Base-by-base conservation (phyloP, 495 filamentous ascomycete genomes). In the Penicillium mononematosum region DNA sequence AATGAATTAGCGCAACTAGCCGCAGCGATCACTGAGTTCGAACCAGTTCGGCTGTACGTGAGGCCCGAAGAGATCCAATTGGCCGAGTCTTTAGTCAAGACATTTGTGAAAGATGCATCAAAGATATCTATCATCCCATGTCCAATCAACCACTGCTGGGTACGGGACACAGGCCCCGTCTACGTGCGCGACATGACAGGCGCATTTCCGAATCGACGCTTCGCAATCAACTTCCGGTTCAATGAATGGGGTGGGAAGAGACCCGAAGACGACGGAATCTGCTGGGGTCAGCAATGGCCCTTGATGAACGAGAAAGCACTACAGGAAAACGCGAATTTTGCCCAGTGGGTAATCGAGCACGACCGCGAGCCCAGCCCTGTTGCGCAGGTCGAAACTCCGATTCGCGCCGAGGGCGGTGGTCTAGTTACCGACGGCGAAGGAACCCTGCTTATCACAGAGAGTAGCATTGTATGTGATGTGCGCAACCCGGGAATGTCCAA, bases 161-260 rank as follows among this genome's bases (percentile, higher is more conserved):
- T 69, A 0, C 64, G 66, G 39, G 66, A 67, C 46, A 67, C 64
- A 17, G 66, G 66, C 11, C 66, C 66, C 4, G 57, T 69, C 14
- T 69, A 69, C 20, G 55, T 69, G 20, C 64, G 56, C 42, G 57
- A 64, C 44, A 56, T 57, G 11, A 64, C 55, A 17, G 66, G 61
- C 4, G 4, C 31, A 25, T 59, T 46, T 41, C 45, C 48, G 2
- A 55, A 58, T 16, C 47, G 48, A 8, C 59, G 64, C 2, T 60
- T 68, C 45, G 67, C 65, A 1, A 47, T 70, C 8, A 59, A 61
- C 45, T 66, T 68, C 50, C 55, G 61, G 0, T 70, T 70, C 50
- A 70, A 68, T 45, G 67, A 68, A 44, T 70, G 67, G 67, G 62
- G 65, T 22, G 60, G 58, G 38, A 68, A 66, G 52, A 67, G 62